Evolutionary conservation across 306 rosid species (phyloP), one percentile per base, ranked within the genome.

Genomic region (Purshia tridentata): DNA sequence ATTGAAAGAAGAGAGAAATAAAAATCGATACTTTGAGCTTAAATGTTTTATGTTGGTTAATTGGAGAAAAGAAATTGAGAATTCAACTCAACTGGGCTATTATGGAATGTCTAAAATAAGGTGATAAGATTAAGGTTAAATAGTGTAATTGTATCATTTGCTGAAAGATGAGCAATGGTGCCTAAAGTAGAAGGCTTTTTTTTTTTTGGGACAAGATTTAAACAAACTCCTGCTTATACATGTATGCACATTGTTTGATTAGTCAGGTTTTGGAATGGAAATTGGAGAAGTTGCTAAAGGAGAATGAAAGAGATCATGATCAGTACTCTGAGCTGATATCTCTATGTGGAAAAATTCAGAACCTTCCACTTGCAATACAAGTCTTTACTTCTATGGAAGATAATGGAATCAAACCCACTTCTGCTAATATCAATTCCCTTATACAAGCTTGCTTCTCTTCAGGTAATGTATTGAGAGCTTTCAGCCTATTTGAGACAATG

Each of bases 211-310:
- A 5, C 49, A 0, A 22, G 45, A 62, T 19, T 62, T 22, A 1
- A 64, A 22, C 6, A 19, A 58, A 46, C 13, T 60, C 69, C 29
- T 62, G 60, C 72, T 54, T 8, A 55, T 46, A 11, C 0, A 29
- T 2, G 5, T 67, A 10, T 50, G 65, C 53, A 9, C 49, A 46
- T 20, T 65, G 55, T 49, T 66, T 76, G 73, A 45, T 64, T 82
- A 53, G 15, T 76, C 84, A 90, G 96, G 88, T 84, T 71, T 78
- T 90, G 87, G 91, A 90, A 80, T 90, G 96, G 96, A 71, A 79
- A 79, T 77, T 88, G 80, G 93, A 86, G 84, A 90, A 80, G 67
- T 51, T 86, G 88, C 71, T 85, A 15, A 73, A 80, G 63, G 86
- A 77, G 35, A 84, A 83, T 44, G 88, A 77, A 57, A 79, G 57